A percentile compares a stretch with the other conserved stretches of the same genome.
phyloP scores from a whole-genome alignment of 2,329 filamentous ascomycete species.

The Colletotrichum karsti region DNA sequence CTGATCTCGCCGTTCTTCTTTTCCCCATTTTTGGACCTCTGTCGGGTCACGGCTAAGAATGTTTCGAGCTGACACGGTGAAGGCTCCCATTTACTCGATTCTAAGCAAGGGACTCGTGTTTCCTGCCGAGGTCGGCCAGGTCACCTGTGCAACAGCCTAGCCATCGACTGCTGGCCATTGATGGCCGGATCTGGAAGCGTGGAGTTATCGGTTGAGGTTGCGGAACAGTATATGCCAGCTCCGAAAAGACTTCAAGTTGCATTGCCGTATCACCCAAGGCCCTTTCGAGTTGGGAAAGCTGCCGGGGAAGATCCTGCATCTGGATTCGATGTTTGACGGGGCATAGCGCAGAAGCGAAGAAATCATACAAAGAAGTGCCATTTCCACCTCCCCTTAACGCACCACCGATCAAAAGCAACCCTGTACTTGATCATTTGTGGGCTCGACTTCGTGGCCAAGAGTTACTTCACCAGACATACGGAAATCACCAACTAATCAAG shows the following conservation, averaged over 20 bases:
- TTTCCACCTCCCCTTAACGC: too few relatives aligned
- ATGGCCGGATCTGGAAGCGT: neutral
- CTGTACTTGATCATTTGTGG: too few relatives aligned
- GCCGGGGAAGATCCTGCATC: too few relatives aligned
- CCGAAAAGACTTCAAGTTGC: neutral
- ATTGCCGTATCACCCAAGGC: neutral
- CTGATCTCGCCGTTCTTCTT: too few relatives aligned
- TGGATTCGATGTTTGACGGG: too few relatives aligned
- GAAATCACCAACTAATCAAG: too few relatives aligned
- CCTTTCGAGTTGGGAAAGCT: too few relatives aligned
- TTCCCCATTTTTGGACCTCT: neutral
- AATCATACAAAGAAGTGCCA: too few relatives aligned
- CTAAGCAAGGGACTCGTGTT: conserved; percentile 28
- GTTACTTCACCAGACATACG: too few relatives aligned
- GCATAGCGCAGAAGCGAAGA: too few relatives aligned
- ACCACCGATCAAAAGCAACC: too few relatives aligned
- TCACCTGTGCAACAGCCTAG: neutral
- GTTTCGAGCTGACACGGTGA: conserved; percentile 4
- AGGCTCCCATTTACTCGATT: conserved; percentile 48
- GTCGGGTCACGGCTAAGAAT: neutral
- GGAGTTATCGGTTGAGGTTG: neutral
- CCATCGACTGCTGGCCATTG: neutral
- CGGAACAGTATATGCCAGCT: neutral
- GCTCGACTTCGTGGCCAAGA: too few relatives aligned
- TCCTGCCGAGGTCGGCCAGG: neutral